A percentile compares a stretch with the other conserved stretches of the same genome.
phyloP scores from a whole-genome alignment of 768 basidiomycete species.

The Tulasnella sp. region DNA sequence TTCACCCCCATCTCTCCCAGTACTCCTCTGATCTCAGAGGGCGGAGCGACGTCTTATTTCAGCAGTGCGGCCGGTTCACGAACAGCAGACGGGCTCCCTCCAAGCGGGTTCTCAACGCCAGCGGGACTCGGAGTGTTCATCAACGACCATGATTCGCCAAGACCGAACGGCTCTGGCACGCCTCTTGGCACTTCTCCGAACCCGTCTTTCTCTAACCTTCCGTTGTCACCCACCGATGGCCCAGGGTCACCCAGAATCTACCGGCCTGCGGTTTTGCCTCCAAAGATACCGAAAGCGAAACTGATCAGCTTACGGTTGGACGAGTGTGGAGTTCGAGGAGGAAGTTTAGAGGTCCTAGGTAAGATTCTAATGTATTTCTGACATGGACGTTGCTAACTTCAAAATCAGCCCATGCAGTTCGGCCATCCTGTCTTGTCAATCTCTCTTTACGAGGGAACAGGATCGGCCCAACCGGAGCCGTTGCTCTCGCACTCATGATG shows the following conservation, averaged over 20 bases:
- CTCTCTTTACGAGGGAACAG: constrained; percentile 84
- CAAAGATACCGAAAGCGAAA: constrained; percentile 1
- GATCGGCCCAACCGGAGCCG: constrained; percentile 74
- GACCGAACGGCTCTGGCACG: not conserved
- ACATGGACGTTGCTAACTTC: not conserved
- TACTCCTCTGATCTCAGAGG: constrained; percentile 3
- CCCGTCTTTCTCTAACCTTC: not conserved
- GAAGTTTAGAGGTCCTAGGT: constrained; percentile 73
- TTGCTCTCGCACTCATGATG: constrained; percentile 91
- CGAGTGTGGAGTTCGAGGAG: constrained; percentile 66
- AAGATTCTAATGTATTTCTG: constrained; percentile 22
- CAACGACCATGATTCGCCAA: not conserved
- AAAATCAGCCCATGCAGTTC: constrained; percentile 60
- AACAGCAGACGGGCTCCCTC: not conserved
- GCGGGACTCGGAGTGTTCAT: not conserved
- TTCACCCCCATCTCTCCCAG: not conserved
- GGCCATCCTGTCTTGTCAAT: constrained; percentile 73
- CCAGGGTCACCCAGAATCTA: not conserved
- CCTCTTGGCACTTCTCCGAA: not conserved
- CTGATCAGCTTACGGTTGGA: constrained; percentile 78
- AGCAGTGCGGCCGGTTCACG: constrained; percentile 18
- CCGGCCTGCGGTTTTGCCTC: not conserved
- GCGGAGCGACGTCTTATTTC: not conserved
- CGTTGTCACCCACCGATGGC: not conserved
- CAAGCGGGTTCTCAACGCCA: not conserved